These are phyloP conservation scores for Apiospora aurea DNA, from an alignment of 2,329 filamentous ascomycete genomes.

Conservation along the genomic window DNA sequence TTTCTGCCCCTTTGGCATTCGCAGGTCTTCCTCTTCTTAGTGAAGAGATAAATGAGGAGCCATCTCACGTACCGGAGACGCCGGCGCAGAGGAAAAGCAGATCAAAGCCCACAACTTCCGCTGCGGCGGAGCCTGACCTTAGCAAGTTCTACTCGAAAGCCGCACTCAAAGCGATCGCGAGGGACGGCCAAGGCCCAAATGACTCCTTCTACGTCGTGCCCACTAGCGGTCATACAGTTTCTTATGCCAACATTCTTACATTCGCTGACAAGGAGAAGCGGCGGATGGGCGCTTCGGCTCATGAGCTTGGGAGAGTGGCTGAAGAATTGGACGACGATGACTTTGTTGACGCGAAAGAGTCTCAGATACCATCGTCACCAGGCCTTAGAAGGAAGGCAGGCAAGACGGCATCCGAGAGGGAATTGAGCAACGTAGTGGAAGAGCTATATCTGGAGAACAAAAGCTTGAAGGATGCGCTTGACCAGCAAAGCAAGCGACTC, in stretches of 20 bases:
- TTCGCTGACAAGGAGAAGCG: slow-evolving; percentile 72
- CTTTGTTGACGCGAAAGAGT: slow-evolving; percentile 88
- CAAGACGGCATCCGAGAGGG: slow-evolving; percentile 50
- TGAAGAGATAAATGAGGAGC: slow-evolving; percentile 56
- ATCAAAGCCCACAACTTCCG: slow-evolving; percentile 42
- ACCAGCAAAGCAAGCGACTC: slow-evolving; percentile 86
- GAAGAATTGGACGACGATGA: slow-evolving; percentile 78
- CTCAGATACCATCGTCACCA: slow-evolving; percentile 54
- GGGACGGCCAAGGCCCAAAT: slow-evolving; percentile 68
- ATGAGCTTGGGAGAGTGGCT: slow-evolving; percentile 46
- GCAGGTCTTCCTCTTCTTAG: slow-evolving; percentile 82
- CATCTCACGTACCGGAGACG: slow-evolving; percentile 42
- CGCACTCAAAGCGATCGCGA: slow-evolving; percentile 78
- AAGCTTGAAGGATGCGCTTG: slow-evolving; percentile 82
- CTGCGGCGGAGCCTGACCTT: slow-evolving; percentile 73
- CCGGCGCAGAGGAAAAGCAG: slow-evolving; percentile 46
- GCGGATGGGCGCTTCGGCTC: slow-evolving; percentile 60
- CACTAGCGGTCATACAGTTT: slow-evolving; percentile 87
- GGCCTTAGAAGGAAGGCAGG: slow-evolving; percentile 49
- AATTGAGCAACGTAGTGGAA: slow-evolving; percentile 75
- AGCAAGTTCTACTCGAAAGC: slow-evolving; percentile 85
- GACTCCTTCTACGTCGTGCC: slow-evolving; percentile 96
- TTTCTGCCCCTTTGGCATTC: slow-evolving; percentile 91
- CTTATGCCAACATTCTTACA: slow-evolving; percentile 88
- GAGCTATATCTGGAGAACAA: slow-evolving; percentile 90